Base-by-base conservation (phyloP, 129 eudicot genomes). In the Centaurea solstitialis region DNA sequence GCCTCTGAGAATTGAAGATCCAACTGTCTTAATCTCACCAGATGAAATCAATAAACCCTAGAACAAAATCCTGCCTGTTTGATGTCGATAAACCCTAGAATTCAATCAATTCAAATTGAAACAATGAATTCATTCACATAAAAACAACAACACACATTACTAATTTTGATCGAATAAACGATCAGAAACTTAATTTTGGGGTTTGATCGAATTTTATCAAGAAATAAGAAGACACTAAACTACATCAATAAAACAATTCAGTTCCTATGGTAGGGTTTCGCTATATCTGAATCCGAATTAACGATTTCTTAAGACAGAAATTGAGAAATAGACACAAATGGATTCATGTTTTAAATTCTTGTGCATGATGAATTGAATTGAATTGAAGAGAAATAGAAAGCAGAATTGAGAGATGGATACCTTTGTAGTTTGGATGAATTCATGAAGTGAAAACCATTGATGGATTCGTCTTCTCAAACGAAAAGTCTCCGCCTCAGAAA, bases 351-450 rank as follows among this genome's bases (percentile, higher is more conserved):
- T 13, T 33, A 33, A 33, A n/a, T n/a, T n/a, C n/a, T 33, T 40
- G 62, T 74, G 75, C 75, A 74, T 18, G 72, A 28, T 65, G 18
- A 13, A 37, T n/a, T n/a, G n/a, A n/a, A n/a, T n/a, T n/a, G n/a
- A n/a, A n/a, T n/a, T n/a, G n/a, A n/a, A n/a, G n/a, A n/a, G n/a
- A 47, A 82, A 70, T 38, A 67, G 41, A 21, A n/a, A 75, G 70
- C 47, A 38, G 77, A 82, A 61, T 40, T 82, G 24, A 66, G 39
- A 69, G 11, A 43, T 82, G 75, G 11, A 43, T 82, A 81, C 85
- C 87, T 76, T n/a, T 35, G 61, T 79, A 22, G 8, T 74, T 59
- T 21, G 13, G 73, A 84, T 38, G 20, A 84, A 53, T 37, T 66
- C 33, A 74, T 20, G 17, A 74, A 68, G 53, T 40, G 13, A 37